Conservation (phyloP, 2,329 filamentous ascomycete genomes). For the Calonectria pseudoreteaudii region DNA sequence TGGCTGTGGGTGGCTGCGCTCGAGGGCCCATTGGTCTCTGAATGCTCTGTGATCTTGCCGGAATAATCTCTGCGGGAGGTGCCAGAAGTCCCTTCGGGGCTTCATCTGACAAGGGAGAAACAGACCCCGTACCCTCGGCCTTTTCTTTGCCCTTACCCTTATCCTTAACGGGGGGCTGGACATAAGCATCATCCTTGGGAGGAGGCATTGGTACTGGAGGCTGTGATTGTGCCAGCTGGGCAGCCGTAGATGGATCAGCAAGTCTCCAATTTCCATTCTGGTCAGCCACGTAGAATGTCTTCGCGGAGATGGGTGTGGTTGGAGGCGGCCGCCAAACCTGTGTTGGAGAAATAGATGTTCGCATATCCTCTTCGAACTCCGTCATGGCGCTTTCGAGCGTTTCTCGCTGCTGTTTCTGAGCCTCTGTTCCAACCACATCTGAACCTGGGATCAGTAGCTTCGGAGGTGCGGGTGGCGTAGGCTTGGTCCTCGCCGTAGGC, state of each 20-base stretch:
- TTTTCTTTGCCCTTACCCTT: slow-evolving; percentile 8
- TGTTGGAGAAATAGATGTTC: slow-evolving; percentile 48
- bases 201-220: slow-evolving; percentile 29
- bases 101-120: slow-evolving; percentile 2
- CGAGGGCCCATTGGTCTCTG: slow-evolving; percentile 35
- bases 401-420: slow-evolving; percentile 7
- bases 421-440: background rate
- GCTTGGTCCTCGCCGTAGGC: slow-evolving; percentile 28
- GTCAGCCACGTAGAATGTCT: slow-evolving; percentile 63
- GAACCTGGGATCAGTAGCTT: slow-evolving; percentile 46
- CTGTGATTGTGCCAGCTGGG: slow-evolving; percentile 40
- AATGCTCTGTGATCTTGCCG: slow-evolving; percentile 37
- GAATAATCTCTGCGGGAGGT: slow-evolving; percentile 48
- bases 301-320: slow-evolving; percentile 57
- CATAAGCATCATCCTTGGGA: slow-evolving; percentile 34
- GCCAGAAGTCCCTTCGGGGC: slow-evolving; percentile 28
- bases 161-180: background rate
- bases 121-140: background rate
- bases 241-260: slow-evolving; percentile 50
- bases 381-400: slow-evolving; percentile 60
- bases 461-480: slow-evolving; percentile 38
- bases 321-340: slow-evolving; percentile 65
- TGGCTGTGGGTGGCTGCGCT: slow-evolving; percentile 32
- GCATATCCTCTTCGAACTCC: slow-evolving; percentile 65
- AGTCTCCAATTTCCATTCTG: slow-evolving; percentile 66